Conservation (phyloP, 331 rosid genomes). For the Ulmus americana region DNA sequence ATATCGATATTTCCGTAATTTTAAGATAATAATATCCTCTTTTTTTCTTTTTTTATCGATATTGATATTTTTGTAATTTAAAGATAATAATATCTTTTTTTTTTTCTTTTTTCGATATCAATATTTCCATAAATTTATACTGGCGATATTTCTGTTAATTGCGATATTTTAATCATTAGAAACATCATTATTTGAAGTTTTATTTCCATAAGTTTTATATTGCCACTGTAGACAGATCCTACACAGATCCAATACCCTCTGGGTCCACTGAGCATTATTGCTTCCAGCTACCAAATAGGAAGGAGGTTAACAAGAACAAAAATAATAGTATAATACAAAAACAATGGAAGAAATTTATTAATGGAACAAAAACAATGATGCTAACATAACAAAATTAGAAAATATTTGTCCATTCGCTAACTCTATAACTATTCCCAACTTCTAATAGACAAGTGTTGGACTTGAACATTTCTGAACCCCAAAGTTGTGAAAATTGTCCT, state of each 20-base stretch:
- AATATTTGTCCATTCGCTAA: not conserved
- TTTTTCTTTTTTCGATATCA: too few relatives aligned
- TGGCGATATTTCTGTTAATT: too few relatives aligned
- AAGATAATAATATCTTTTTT: too few relatives aligned
- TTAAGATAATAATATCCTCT: too few relatives aligned
- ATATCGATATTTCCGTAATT: too few relatives aligned
- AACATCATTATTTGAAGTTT: not conserved
- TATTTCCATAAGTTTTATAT: not conserved
- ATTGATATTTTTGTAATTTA: too few relatives aligned
- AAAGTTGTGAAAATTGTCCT: not conserved
- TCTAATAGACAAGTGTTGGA: not conserved
- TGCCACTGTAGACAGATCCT: constrained; percentile 4
- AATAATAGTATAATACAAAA: too few relatives aligned
- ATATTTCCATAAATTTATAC: too few relatives aligned
- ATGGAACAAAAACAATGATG: too few relatives aligned
- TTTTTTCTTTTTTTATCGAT: too few relatives aligned
- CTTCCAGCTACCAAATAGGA: constrained; percentile 3
- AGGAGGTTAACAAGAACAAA: not conserved
- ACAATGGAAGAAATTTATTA: too few relatives aligned
- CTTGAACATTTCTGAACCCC: not conserved
- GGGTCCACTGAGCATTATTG: constrained; percentile 7
- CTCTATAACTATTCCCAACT: not conserved
- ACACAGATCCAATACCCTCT: not conserved
- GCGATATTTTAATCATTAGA: not conserved
- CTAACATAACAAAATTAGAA: not conserved